Evolutionary conservation across 1,284 basidiomycete genomes (phyloP), one percentile per base, ranked within the genome.

Genomic region (Spongispora temasekensis): DNA sequence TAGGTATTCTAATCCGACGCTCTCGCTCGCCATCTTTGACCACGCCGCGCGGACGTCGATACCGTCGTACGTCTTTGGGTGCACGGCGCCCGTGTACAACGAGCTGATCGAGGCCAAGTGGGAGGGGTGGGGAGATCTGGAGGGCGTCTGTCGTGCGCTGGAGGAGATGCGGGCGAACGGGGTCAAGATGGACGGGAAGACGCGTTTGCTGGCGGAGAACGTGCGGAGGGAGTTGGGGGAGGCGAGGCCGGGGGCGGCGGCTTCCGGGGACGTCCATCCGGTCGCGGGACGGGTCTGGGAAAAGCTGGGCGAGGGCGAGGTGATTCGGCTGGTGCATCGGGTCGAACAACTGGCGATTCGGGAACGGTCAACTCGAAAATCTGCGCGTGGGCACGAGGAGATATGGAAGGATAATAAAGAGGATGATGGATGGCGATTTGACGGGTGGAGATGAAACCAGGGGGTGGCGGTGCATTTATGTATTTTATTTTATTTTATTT

Each of bases 91-190:
- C 5, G 90, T 88, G 1, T 96, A 95, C 76, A 94, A 95, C 73
- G 91, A 95, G 74, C 81, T 94, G 32, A 83, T 96, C 44, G 79
- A 84, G 65, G 91, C 89, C 13, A 85, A 85, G 31, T 96, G 94
- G 94, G 76, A 78, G n/a, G 85, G 81, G 61, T 94, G 95, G 79
- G 83, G 83, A 19, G 92, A 96, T 75, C 76, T 95, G 34, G 81
- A 83, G 51, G 91, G 89, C 21, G 88, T 94, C 0, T 82, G 83
- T 56, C 82, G 83, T 27, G 85, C 88, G 19, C 76, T 95, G 6
- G 82, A 86, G 61, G 94, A 96, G 75, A 96, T 96, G 94, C 75
- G 78, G 25, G 81, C 85, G 37, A 93, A 94, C 65, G 91, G 88
- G 7, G 85, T 96, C 13, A 80, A 79, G 50, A 77, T 85, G 54